phyloP scores from a whole-genome alignment of 176 grass and related monocot genomes.

The sorghum (Sorghum bicolor) region DNA sequence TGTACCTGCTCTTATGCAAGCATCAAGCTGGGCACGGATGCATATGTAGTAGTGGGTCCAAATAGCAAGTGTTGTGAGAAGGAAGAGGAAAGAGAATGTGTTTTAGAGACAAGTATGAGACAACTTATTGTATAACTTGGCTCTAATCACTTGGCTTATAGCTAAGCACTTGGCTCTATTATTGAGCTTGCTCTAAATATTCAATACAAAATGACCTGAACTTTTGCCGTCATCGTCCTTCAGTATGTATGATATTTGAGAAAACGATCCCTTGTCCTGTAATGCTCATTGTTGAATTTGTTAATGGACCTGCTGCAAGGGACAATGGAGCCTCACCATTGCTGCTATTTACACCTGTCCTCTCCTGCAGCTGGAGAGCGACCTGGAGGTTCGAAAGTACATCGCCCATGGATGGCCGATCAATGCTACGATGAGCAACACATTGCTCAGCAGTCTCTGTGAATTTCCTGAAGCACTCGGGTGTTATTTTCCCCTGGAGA shows the following conservation, averaged over 20 bases:
- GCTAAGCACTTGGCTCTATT: too few species aligned
- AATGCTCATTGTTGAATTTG: not conserved
- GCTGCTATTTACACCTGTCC: too few species aligned
- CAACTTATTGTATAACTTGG: too few species aligned
- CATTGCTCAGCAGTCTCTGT: conserved; percentile 33
- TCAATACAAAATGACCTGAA: not conserved
- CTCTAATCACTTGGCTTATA: too few species aligned
- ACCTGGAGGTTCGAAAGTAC: conserved; percentile 27
- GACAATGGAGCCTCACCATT: too few species aligned
- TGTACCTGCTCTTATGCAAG: too few species aligned
- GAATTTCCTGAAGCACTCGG: conserved; percentile 24
- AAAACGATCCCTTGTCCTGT: not conserved
- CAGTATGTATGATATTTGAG: not conserved
- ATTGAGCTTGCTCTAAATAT: not conserved
- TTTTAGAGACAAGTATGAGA: too few species aligned
- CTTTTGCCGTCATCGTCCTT: conserved; percentile 13
- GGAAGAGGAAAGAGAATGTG: too few species aligned
- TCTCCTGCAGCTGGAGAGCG: conserved; percentile 41
- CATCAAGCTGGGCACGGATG: too few species aligned
- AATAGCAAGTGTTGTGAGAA: too few species aligned
- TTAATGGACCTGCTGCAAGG: too few species aligned
- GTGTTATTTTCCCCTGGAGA: conserved; percentile 8
- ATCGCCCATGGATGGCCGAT: conserved; percentile 39
- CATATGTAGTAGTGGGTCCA: too few species aligned
- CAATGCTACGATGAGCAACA: conserved; percentile 4